These are phyloP conservation scores for Talaromyces rugulosus DNA, from an alignment of 2,329 filamentous ascomycete species.

Conservation along the genomic window DNA sequence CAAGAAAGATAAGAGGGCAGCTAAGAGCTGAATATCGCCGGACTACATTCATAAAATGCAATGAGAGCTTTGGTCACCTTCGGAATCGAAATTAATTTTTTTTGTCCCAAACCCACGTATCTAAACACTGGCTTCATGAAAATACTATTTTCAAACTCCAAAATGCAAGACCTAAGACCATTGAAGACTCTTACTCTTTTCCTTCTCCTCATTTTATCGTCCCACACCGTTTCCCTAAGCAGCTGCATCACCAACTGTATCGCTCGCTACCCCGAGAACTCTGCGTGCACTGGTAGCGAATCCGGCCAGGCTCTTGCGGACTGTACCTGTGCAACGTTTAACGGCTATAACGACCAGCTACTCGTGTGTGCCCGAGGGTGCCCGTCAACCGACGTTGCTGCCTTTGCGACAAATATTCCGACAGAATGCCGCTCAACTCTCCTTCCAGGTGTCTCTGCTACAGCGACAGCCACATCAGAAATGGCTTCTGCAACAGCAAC, in stretches of 20 bases:
- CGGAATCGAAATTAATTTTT: neutral
- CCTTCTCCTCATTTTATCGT: neutral
- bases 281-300: neutral
- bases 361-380: neutral
- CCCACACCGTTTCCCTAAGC: neutral
- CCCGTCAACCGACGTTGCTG: neutral
- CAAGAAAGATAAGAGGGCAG: neutral
- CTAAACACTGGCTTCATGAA: neutral
- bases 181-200: neutral
- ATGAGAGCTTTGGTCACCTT: neutral
- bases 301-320: neutral
- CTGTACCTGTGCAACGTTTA: neutral
- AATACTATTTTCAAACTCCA: neutral
- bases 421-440: neutral
- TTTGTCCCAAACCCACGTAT: neutral
- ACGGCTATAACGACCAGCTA: neutral
- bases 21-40: neutral
- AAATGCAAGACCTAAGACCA: neutral
- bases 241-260: neutral
- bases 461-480: neutral
- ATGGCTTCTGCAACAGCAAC: neutral
- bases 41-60: neutral
- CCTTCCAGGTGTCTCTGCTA: constrained; percentile 3
- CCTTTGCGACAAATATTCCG: neutral
- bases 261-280: neutral